These are phyloP conservation scores for Monosporascus cannonballus DNA, from an alignment of 2,329 filamentous ascomycete species.

Conservation along the genomic window DNA sequence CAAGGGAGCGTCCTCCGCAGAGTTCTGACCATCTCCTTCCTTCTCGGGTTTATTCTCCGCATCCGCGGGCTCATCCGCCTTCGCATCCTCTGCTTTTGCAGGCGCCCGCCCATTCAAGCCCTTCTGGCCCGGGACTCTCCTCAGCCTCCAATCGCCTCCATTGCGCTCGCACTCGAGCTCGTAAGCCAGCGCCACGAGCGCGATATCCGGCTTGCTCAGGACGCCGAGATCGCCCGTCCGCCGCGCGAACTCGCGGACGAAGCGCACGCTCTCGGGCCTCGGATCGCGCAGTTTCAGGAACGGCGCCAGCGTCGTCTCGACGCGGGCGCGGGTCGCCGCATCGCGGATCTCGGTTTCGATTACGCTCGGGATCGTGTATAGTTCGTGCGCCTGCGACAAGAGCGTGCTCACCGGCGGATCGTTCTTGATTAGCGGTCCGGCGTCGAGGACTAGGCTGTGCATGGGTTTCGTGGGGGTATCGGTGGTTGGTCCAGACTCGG, in stretches of 20 bases:
- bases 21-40: slow-evolving; percentile 1
- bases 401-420: slow-evolving; percentile 80
- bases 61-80: slow-evolving; percentile 18
- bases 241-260: slow-evolving; percentile 78
- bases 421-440: slow-evolving; percentile 91
- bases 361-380: slow-evolving; percentile 82
- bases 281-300: slow-evolving; percentile 77
- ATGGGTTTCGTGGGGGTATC: slow-evolving; percentile 52
- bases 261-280: slow-evolving; percentile 67
- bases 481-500: background rate
- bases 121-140: slow-evolving; percentile 75
- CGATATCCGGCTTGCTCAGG: slow-evolving; percentile 81
- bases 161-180: slow-evolving; percentile 91
- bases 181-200: slow-evolving; percentile 84
- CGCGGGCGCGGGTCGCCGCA: slow-evolving; percentile 68
- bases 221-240: slow-evolving; percentile 86
- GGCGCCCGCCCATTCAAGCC: slow-evolving; percentile 64
- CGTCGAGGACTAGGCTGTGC: slow-evolving; percentile 81
- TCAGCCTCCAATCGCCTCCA: slow-evolving; percentile 79
- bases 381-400: slow-evolving; percentile 65
- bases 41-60: slow-evolving; percentile 10
- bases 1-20: background rate
- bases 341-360: slow-evolving; percentile 78
- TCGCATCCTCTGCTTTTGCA: slow-evolving; percentile 38
- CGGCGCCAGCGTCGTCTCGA: slow-evolving; percentile 79